Percentiles rank a stretch among this genome's conserved stretches.
phyloP scores from a whole-genome alignment of 768 basidiomycete genomes.

The Galerina marginata region DNA sequence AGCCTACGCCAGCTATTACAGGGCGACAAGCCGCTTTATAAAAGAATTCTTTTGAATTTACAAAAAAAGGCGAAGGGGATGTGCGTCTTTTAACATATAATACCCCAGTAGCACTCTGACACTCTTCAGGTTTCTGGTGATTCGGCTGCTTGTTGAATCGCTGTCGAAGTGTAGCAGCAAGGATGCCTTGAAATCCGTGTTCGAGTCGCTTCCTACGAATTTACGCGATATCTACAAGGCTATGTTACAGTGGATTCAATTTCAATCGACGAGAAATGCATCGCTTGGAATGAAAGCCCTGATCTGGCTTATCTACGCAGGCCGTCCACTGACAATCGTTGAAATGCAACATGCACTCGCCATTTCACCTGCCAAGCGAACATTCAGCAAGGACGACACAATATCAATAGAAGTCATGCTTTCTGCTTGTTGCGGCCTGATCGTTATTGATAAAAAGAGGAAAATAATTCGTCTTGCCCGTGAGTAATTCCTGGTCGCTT shows the following conservation, averaged over 20 bases:
- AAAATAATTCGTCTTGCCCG: background rate
- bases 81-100: background rate
- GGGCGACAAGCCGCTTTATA: background rate
- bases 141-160: background rate
- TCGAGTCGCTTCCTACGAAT: background rate
- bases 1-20: background rate
- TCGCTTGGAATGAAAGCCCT: background rate
- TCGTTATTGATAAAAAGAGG: background rate
- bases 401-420: background rate
- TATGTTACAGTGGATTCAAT: background rate
- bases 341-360: background rate
- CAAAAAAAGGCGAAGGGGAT: background rate
- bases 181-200: background rate
- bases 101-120: background rate
- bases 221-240: background rate
- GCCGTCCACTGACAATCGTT: background rate
- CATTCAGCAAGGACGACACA: background rate
- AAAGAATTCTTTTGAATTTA: background rate
- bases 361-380: background rate
- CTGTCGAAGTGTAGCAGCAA: background rate
- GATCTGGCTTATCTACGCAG: background rate
- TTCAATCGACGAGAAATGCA: background rate
- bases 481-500: background rate
- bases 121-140: background rate
- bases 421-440: background rate